A percentile compares a stretch with the other conserved stretches of the same genome.
Evolutionary conservation across 1,284 basidiomycete genomes (phyloP).

Genomic region (Microbotryum scabiosae): DNA sequence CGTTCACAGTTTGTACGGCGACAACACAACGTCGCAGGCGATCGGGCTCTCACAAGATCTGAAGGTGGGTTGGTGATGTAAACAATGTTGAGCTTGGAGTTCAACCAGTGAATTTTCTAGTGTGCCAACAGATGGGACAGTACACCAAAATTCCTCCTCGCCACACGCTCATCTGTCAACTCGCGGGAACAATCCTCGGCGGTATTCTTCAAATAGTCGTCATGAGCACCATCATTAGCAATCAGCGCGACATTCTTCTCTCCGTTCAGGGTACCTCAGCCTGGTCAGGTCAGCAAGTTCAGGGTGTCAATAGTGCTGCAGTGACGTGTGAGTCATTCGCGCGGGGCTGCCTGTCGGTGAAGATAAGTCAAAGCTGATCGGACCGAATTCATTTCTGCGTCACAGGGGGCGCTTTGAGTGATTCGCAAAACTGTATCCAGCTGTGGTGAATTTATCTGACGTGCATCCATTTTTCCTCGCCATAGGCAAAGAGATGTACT

Average conservation of each 20-base stretch:
- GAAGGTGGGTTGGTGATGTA: conserved; percentile 40
- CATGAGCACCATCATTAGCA: conserved; percentile 50
- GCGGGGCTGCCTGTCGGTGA: too few species aligned
- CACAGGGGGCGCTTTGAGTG: too few species aligned
- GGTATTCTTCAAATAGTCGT: conserved; percentile 43
- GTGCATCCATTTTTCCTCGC: too few species aligned
- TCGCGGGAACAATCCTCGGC: conserved; percentile 58
- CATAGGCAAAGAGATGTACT: conserved; percentile 30
- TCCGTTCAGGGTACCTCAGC: conserved; percentile 44
- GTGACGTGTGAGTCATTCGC: conserved; percentile 58
- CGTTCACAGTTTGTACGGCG: conserved; percentile 17
- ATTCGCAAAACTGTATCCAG: too few species aligned
- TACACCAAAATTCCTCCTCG: conserved; percentile 69
- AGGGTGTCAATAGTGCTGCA: conserved; percentile 53
- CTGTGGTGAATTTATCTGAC: too few species aligned
- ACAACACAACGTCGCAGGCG: conserved; percentile 43
- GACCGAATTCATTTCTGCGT: too few species aligned
- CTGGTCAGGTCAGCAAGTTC: conserved; percentile 50
- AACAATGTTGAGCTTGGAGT: too few species aligned
- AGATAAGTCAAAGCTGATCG: too few species aligned
- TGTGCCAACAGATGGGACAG: conserved; percentile 48
- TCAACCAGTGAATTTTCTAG: too few species aligned
- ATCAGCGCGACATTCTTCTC: conserved; percentile 48
- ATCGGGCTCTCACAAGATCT: conserved; percentile 53
- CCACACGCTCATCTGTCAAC: conserved; percentile 57